Conservation (phyloP, 768 basidiomycete genomes). For the Rubroboletus satanas region DNA sequence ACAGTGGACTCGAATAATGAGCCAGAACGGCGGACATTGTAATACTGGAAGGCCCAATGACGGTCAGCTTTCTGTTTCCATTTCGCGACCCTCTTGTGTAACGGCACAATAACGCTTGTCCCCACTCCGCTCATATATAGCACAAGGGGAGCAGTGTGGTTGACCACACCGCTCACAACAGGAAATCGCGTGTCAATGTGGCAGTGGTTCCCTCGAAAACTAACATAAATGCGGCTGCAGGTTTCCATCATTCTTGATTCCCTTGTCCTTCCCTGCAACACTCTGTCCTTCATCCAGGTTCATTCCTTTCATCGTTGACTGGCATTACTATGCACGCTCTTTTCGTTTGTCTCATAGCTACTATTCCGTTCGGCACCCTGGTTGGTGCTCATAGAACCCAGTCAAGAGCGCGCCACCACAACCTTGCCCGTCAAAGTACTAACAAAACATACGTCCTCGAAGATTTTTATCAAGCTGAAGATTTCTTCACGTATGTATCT, state of each 20-base stretch:
- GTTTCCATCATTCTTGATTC: background rate
- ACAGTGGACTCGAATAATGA: background rate
- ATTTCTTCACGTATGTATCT: constrained; percentile 54
- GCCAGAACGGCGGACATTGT: background rate
- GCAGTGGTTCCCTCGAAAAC: background rate
- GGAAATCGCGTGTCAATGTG: background rate
- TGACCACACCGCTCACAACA: constrained; percentile 1
- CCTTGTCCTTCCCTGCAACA: background rate
- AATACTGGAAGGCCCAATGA: background rate
- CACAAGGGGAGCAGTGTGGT: constrained; percentile 14
- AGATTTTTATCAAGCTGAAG: constrained; percentile 46
- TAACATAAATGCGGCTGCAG: constrained; percentile 1
- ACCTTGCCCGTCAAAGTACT: constrained; percentile 18
- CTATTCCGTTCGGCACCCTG: constrained; percentile 35
- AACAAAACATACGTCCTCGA: constrained; percentile 34
- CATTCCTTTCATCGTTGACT: constrained; percentile 10
- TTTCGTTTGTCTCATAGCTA: constrained; percentile 30
- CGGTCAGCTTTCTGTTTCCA: background rate
- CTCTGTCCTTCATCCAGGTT: background rate
- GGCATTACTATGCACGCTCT: constrained; percentile 30
- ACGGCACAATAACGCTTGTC: constrained; percentile 9
- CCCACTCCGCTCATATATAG: constrained; percentile 6
- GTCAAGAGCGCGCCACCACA: constrained; percentile 29
- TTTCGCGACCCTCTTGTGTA: background rate
- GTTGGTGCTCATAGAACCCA: constrained; percentile 32